Conservation (phyloP, 2,329 filamentous ascomycete genomes). For the Phialophora expanda region DNA sequence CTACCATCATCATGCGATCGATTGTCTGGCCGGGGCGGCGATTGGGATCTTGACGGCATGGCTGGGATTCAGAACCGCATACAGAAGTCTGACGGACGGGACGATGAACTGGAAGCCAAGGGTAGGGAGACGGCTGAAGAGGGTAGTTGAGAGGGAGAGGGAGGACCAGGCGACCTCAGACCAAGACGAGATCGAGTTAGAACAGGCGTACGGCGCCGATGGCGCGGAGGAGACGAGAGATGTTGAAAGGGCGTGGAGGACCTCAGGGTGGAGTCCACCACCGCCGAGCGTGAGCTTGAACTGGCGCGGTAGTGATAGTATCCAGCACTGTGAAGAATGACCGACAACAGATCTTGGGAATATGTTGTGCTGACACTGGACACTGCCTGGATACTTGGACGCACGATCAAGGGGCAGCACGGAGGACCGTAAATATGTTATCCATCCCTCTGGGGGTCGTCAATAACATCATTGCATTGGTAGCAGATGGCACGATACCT, state of each 20-base stretch:
- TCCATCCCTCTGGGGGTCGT: neutral
- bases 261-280: neutral
- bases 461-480: neutral
- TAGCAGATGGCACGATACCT: neutral
- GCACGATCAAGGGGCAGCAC: neutral
- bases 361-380: neutral
- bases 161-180: neutral
- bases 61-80: slow-evolving; percentile 31
- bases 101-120: slow-evolving; percentile 23
- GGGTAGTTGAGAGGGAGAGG: slow-evolving; percentile 11
- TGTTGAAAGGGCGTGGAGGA: neutral
- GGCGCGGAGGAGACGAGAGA: neutral
- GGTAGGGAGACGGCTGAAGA: slow-evolving; percentile 22
- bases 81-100: slow-evolving; percentile 20
- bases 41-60: slow-evolving; percentile 63
- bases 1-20: slow-evolving; percentile 73
- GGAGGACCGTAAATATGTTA: neutral
- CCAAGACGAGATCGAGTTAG: neutral
- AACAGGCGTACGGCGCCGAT: neutral
- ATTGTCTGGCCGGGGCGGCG: slow-evolving; percentile 66
- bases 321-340: neutral
- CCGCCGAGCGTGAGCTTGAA: neutral
- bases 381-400: neutral
- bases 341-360: neutral
- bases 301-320: neutral